Base-by-base conservation (phyloP, 345 rosid genomes). In the Eutrema heterophyllum region DNA sequence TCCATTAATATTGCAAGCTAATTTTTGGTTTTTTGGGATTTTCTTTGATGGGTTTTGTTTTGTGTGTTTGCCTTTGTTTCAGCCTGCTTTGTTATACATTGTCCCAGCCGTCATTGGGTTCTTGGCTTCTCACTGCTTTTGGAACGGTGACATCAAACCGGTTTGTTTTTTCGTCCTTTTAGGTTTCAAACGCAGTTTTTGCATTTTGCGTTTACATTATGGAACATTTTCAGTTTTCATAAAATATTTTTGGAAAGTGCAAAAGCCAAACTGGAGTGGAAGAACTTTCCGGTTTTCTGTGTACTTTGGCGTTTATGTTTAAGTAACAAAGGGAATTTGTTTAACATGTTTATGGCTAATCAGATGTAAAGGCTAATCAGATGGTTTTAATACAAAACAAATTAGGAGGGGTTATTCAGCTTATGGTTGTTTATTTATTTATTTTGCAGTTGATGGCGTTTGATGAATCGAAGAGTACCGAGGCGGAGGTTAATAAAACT, bases 1-100 rank as follows among this genome's bases (percentile, higher is more conserved):
- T 33, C 53, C 24, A 15, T 50, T 10, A n/a, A n/a, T n/a, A 11
- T 8, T 50, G 21, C 44, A 21, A 44, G 14, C 40, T 50, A 7
- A 8, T 4, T 0, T 9, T 6, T 6, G 2, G 4, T 35, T 38
- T n/a, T 14, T 38, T 10, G 4, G n/a, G 8, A 15, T 45, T 44
- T 9, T 40, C 36, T 43, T 53, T 70, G 61, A 61, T 62, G 38
- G 3, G 44, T 46, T 63, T 57, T 70, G 36, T 41, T 64, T n/a
- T 58, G 36, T 71, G 29, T 41, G 32, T 14, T 40, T 43, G 36
- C 4, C 38, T 60, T 11, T 50, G 64, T 65, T 64, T 82, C 93
- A 96, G 99, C 99, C 99, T 66, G 99, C 99, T 35, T 86, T 96
- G 70, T 68, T 96, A 77, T 96, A 96, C 78, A 96, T 96, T 51